Base-by-base conservation (phyloP, 805 yeast species). In the Metschnikowia corniflorae region DNA sequence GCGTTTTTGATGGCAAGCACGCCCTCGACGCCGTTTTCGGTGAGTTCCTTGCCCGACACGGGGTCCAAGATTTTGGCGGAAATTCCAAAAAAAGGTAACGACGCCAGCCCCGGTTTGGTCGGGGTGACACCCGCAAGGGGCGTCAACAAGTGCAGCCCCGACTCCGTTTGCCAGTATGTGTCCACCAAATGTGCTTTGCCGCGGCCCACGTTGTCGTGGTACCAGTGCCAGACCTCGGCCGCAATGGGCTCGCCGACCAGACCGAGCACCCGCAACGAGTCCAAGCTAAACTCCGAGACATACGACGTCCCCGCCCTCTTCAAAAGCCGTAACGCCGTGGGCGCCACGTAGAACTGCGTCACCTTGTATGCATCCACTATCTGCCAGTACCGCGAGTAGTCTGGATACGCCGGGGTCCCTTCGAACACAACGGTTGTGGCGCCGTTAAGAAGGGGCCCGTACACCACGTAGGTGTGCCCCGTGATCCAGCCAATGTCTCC, bases 401-500 rank as follows among this genome's bases (percentile, higher is more conserved):
- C 82, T 50, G 97, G 98, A 66, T 88, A 87, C 24, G 96, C 96
- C 25, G 98, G 97, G 14, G 98, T 93, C 42, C 96, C 93, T 71
- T 93, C 97, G 60, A 93, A 93, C 39, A 91, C 86, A 36, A 93
- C 84, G 7, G 96, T 80, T 31, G 97, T 82, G 36, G 89, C 86
- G 64, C 97, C 98, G 41, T 54, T 63, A 31, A 80, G 67, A 50
- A 93, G 76, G 27, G 98, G 98, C 42, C 97, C 97, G 57, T 93
- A 93, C 31, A 91, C 77, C 29, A 87, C 95, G 59, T 91, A 93
- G 7, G 97, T 85, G 65, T 93, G 98, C 51, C 97, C 97, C 13
- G 98, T 93, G 60, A 93, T 93, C 97, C 98, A 93, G 59, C 98
- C 97, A 39, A 93, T 87, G 61, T 93, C 97, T 58, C 97, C 97